Percentiles rank a stretch among this genome's conserved stretches.
Evolutionary conservation across 179 eudicot species (phyloP).

Genomic region (Beta corolliflora): DNA sequence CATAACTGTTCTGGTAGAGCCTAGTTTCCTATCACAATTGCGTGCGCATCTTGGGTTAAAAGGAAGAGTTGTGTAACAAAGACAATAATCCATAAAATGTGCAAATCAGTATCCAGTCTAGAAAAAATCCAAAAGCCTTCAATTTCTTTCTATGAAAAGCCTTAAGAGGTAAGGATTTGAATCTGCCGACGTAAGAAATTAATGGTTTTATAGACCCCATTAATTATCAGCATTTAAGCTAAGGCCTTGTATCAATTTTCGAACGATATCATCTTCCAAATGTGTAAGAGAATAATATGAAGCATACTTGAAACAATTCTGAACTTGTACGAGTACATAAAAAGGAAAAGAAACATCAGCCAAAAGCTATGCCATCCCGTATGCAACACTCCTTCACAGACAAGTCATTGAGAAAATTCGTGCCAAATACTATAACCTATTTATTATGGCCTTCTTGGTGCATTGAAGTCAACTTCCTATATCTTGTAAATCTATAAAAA

Average conservation of each 20-base stretch:
- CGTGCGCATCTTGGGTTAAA: background rate
- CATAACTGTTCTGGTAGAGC: background rate
- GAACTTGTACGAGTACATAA: background rate
- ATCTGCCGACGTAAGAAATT: background rate
- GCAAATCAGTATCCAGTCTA: background rate
- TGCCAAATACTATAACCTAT: background rate
- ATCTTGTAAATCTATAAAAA: background rate
- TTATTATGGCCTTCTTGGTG: background rate
- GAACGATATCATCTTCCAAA: background rate
- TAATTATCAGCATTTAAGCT: background rate
- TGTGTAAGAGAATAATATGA: background rate
- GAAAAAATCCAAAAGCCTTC: background rate
- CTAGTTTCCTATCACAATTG: background rate
- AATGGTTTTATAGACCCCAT: background rate
- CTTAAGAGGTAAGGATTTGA: background rate
- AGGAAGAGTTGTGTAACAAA: background rate
- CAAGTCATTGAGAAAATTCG: background rate
- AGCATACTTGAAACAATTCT: background rate
- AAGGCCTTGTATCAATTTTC: background rate
- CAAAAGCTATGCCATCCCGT: conserved; percentile 2
- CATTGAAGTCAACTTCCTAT: too few relatives aligned
- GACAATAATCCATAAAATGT: background rate
- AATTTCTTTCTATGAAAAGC: too few relatives aligned
- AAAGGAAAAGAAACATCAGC: background rate
- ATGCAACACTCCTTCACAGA: background rate